Base-by-base conservation (phyloP, 805 yeast species). In the Yarrowia hollandica region DNA sequence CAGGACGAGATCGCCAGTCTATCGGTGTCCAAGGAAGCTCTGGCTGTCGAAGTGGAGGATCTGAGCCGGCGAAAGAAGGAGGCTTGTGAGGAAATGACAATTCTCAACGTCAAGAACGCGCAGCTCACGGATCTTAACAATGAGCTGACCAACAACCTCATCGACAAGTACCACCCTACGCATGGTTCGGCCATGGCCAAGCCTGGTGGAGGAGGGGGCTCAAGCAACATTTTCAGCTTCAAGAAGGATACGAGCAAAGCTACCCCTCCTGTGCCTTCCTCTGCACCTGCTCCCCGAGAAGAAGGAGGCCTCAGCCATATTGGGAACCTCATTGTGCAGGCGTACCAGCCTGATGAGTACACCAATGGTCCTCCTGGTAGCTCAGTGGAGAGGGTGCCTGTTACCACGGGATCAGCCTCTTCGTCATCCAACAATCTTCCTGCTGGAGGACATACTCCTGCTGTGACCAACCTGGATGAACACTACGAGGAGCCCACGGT, bases 1-100 rank as follows among this genome's bases (percentile, higher is more conserved):
- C 72, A 71, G 46, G 62, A 64, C 15, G 88, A 84, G 58, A 71
- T 84, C 23, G 64, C 68, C 6, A 66, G 64, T 4, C 64, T 80
- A 38, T 60, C 66, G 16, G 62, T 60, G 15, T 64, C 67, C 56
- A 61, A 68, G 19, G 71, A 66, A 50, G 62, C 61, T 14, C 65
- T 74, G 48, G 23, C 59, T n/a, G 69, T 60, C 28, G 75, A 73
- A 41, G 67, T 66, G 39, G 52, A 59, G 18, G 63, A 66, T 33
- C 66, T 73, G 14, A 59, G 64, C 39, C 62, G 62, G 28, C 54
- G 63, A 33, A 63, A 69, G 15, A 68, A 66, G 33, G 61, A 60
- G 37, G 65, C 70, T 11, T 61, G 65, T 14, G 73, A 68, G 16
- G 77, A 73, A 57, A 62, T 68, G 12, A 62, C 67, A 23, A 34